Conservation (phyloP, 73 alveolate genomes). For the Paraurostyla sp. region DNA sequence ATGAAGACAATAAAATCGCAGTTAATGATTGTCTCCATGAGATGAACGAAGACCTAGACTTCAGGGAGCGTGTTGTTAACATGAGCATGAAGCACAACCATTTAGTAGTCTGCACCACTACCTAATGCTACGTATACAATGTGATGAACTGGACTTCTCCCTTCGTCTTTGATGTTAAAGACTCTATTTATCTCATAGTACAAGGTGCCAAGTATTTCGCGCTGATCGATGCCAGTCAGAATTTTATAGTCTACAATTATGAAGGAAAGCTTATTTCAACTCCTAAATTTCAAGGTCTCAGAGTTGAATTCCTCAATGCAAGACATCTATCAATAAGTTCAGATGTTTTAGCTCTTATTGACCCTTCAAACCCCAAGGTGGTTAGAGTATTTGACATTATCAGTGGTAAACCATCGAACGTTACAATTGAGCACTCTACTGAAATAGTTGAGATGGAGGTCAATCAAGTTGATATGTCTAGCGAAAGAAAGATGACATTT, state of each 20-base stretch:
- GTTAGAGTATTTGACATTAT: slow-evolving; percentile 90
- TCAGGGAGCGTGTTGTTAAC: slow-evolving; percentile 98
- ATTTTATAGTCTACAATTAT: slow-evolving; percentile 94
- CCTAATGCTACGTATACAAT: slow-evolving; percentile 96
- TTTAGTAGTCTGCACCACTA: slow-evolving; percentile 96
- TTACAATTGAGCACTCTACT: slow-evolving; percentile 86
- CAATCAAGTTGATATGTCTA: slow-evolving; percentile 93
- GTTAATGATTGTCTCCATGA: slow-evolving; percentile 97
- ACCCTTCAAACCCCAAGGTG: slow-evolving; percentile 88
- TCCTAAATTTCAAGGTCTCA: slow-evolving; percentile 94
- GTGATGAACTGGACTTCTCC: slow-evolving; percentile 96
- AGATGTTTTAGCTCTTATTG: slow-evolving; percentile 92
- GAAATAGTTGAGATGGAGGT: slow-evolving; percentile 90
- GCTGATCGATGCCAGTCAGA: slow-evolving; percentile 94
- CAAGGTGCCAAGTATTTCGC: slow-evolving; percentile 96
- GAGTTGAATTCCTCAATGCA: slow-evolving; percentile 90
- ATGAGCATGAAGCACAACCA: slow-evolving; percentile 94
- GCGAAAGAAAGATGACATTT: slow-evolving; percentile 97
- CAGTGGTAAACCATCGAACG: slow-evolving; percentile 92
- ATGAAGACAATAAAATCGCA: slow-evolving; percentile 95
- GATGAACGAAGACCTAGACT: slow-evolving; percentile 97
- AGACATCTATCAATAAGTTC: slow-evolving; percentile 85
- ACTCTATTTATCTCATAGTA: slow-evolving; percentile 84
- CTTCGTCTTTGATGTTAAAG: slow-evolving; percentile 82
- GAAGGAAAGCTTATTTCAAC: slow-evolving; percentile 95